A percentile compares a stretch with the other conserved stretches of the same genome.
Evolutionary conservation across 257 asterid species (phyloP).

Genomic region (Przewalskia tangutica): DNA sequence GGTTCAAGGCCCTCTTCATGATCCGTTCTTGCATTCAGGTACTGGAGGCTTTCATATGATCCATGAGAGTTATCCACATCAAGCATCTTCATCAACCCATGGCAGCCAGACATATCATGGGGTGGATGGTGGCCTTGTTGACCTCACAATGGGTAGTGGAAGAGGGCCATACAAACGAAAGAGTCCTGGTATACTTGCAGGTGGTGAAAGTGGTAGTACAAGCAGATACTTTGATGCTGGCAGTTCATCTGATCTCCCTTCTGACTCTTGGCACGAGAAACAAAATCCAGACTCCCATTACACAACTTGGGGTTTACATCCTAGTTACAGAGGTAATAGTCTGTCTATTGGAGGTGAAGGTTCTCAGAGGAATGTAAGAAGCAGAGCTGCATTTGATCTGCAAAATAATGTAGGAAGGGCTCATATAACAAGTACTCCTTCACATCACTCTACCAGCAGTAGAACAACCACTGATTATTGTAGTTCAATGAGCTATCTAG

Average conservation of each 20-base stretch:
- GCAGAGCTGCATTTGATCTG: conserved; percentile 40
- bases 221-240: conserved; percentile 56
- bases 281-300: conserved; percentile 41
- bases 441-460: conserved; percentile 25
- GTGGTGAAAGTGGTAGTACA: conserved; percentile 49
- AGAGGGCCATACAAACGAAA: conserved; percentile 67
- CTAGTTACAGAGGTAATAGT: conserved; percentile 40
- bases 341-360: conserved; percentile 52
- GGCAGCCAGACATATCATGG: conserved; percentile 39
- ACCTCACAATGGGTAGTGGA: conserved; percentile 34
- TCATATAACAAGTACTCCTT: conserved; percentile 30
- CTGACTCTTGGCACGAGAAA: conserved; percentile 46
- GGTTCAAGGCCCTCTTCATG: conserved; percentile 37
- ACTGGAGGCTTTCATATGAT: conserved; percentile 30
- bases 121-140: conserved; percentile 35
- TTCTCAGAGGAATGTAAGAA: conserved; percentile 57
- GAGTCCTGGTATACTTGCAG: conserved; percentile 46
- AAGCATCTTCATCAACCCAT: conserved; percentile 49
- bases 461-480: conserved; percentile 25
- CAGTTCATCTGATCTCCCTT: conserved; percentile 57
- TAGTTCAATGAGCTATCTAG: conserved; percentile 30
- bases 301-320: conserved; percentile 36
- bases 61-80: conserved; percentile 40
- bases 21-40: conserved; percentile 38
- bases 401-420: conserved; percentile 34